phyloP scores from a whole-genome alignment of 2,329 filamentous ascomycete species.

The Chalaropsis thielavioides region DNA sequence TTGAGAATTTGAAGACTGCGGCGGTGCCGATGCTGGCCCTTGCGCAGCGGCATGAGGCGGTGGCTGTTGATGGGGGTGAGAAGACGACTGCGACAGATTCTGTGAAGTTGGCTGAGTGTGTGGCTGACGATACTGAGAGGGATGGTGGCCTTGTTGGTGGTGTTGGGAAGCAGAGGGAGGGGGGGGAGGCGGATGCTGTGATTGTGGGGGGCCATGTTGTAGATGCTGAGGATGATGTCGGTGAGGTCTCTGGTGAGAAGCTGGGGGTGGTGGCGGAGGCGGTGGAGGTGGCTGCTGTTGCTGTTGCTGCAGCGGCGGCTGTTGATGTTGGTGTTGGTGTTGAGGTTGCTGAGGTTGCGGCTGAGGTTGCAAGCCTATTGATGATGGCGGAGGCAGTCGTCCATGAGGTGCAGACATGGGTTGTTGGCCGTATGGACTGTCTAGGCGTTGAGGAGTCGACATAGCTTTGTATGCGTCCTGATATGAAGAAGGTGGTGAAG shows the following conservation, averaged over 20 bases:
- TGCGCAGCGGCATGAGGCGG: neutral
- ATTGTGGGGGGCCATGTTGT: neutral
- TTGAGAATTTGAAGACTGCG: slow-evolving; percentile 15
- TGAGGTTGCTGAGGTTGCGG: slow-evolving; percentile 19
- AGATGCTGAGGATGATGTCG: slow-evolving; percentile 12
- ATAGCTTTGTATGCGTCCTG: slow-evolving; percentile 34
- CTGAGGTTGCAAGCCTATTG: slow-evolving; percentile 44
- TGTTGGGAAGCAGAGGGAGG: slow-evolving; percentile 22
- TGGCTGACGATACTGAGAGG: neutral
- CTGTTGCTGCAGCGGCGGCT: slow-evolving; percentile 14
- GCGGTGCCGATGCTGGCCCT: slow-evolving; percentile 11
- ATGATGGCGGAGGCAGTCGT: slow-evolving; percentile 53
- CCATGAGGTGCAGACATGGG: slow-evolving; percentile 57
- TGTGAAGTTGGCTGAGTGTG: neutral
- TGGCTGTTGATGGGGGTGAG: neutral
- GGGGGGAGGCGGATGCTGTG: slow-evolving; percentile 23
- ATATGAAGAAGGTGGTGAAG: slow-evolving; percentile 39
- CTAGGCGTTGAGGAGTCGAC: slow-evolving; percentile 29
- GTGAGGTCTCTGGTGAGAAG: slow-evolving; percentile 24
- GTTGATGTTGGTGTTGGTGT: slow-evolving; percentile 18
- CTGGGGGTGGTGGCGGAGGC: slow-evolving; percentile 22
- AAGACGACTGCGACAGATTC: neutral
- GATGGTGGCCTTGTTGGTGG: neutral
- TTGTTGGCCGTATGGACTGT: slow-evolving; percentile 31
- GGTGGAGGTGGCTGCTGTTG: slow-evolving; percentile 22